Conservation (phyloP, 495 filamentous ascomycete species). For the Penicillium egyptiacum region DNA sequence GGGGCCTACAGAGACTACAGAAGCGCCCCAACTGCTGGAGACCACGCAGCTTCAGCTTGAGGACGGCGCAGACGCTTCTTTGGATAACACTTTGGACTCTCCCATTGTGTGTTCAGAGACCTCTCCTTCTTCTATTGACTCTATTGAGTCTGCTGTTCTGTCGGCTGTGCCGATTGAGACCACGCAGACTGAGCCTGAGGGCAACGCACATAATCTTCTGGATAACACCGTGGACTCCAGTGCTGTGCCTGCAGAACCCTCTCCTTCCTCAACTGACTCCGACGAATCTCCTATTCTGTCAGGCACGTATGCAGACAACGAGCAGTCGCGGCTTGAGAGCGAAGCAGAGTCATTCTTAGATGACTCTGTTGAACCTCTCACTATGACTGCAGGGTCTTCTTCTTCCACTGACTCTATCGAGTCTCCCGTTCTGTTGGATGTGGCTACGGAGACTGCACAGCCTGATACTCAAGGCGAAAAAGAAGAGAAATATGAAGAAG, state of each 20-base stretch:
- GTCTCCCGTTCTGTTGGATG: not conserved
- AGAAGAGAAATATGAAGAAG: not conserved
- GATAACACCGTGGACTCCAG: not conserved
- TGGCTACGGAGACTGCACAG: not conserved
- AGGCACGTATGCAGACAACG: not conserved
- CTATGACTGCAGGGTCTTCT: not conserved
- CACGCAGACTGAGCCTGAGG: not conserved
- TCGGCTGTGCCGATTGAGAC: not conserved
- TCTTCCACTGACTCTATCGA: not conserved
- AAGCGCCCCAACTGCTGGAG: no score
- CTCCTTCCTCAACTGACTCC: not conserved
- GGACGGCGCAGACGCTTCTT: not conserved
- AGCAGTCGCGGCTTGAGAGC: not conserved
- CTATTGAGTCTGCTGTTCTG: not conserved
- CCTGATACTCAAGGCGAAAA: not conserved
- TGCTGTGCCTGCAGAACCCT: not conserved
- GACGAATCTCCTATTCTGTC: not conserved
- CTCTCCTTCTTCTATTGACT: not conserved
- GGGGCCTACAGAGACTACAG: no score
- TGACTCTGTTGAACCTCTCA: not conserved
- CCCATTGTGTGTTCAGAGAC: not conserved
- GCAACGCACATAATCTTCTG: not conserved
- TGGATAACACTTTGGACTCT: not conserved
- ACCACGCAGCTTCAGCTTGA: not conserved
- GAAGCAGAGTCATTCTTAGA: not conserved